phyloP scores from a whole-genome alignment of 1,284 basidiomycete species.

The Singerocomus inundabilis region DNA sequence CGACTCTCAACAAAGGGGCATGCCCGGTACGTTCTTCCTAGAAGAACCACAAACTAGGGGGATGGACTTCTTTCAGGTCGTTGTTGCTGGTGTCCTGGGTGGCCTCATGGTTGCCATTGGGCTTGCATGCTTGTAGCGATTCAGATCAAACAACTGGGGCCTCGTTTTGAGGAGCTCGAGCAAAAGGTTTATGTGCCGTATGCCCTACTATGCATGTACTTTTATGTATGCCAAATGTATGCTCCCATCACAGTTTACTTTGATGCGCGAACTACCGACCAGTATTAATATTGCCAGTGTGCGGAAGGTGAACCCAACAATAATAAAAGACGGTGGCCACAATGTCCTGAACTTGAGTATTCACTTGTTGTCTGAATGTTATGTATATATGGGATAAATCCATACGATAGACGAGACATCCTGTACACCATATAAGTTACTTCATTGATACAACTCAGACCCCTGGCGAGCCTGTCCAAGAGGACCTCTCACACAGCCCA shows the following conservation, averaged over 20 bases:
- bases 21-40: slow-evolving; percentile 32
- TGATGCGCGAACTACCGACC: background rate
- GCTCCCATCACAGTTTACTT: slow-evolving; percentile 3
- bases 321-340: no score
- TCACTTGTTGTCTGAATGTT: no score
- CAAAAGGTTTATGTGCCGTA: slow-evolving; percentile 13
- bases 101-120: slow-evolving; percentile 31
- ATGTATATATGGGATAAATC: background rate
- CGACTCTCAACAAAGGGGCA: slow-evolving; percentile 32
- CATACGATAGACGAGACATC: background rate
- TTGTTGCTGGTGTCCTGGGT: slow-evolving; percentile 29
- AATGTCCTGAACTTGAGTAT: no score
- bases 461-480: background rate
- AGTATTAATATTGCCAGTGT: background rate
- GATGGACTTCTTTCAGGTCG: slow-evolving; percentile 32
- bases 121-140: slow-evolving; percentile 34
- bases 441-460: background rate
- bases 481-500: slow-evolving; percentile 48
- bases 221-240: slow-evolving; percentile 21
- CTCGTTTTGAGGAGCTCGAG: background rate
- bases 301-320: no score
- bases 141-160: slow-evolving; percentile 8
- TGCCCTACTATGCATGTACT: slow-evolving; percentile 11
- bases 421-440: slow-evolving; percentile 26
- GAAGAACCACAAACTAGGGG: slow-evolving; percentile 21